Conservation (phyloP, 1,284 basidiomycete genomes). For the Somion occarium region DNA sequence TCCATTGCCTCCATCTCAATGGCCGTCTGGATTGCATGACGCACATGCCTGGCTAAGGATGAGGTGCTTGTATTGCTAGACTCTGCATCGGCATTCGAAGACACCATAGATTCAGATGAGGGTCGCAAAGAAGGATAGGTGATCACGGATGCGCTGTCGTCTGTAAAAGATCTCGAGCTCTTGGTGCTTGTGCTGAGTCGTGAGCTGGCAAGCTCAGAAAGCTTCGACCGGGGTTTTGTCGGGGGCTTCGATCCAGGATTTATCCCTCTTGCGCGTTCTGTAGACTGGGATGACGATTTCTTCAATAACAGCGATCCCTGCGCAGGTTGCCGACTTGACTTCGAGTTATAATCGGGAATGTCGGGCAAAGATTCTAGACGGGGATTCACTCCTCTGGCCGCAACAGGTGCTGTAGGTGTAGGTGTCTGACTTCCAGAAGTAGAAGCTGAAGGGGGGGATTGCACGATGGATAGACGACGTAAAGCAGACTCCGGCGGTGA, state of each 20-base stretch:
- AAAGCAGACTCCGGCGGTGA: slow-evolving; percentile 71
- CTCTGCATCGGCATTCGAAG: slow-evolving; percentile 20
- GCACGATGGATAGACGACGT: slow-evolving; percentile 57
- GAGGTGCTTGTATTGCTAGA: slow-evolving; percentile 28
- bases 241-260: slow-evolving; percentile 6
- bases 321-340: slow-evolving; percentile 32
- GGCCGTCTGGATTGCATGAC: slow-evolving; percentile 54
- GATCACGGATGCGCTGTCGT: slow-evolving; percentile 51
- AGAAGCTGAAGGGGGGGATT: slow-evolving; percentile 49
- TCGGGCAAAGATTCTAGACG: slow-evolving; percentile 38
- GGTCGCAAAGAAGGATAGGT: slow-evolving; percentile 68
- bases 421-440: slow-evolving; percentile 42
- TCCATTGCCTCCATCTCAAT: slow-evolving; percentile 30
- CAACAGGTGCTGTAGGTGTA: slow-evolving; percentile 23
- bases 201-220: slow-evolving; percentile 59
- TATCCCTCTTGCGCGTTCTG: slow-evolving; percentile 6
- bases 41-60: slow-evolving; percentile 51
- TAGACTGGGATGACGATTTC: slow-evolving; percentile 12
- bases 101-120: slow-evolving; percentile 47
- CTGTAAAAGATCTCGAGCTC: slow-evolving; percentile 44
- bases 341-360: slow-evolving; percentile 50
- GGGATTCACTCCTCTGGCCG: background rate
- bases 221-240: slow-evolving; percentile 46
- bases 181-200: slow-evolving; percentile 36
- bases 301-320: slow-evolving; percentile 17